These are phyloP conservation scores for Dothideomycetes sp. DNA, from an alignment of 2,329 filamentous ascomycete species.

Conservation along the genomic window DNA sequence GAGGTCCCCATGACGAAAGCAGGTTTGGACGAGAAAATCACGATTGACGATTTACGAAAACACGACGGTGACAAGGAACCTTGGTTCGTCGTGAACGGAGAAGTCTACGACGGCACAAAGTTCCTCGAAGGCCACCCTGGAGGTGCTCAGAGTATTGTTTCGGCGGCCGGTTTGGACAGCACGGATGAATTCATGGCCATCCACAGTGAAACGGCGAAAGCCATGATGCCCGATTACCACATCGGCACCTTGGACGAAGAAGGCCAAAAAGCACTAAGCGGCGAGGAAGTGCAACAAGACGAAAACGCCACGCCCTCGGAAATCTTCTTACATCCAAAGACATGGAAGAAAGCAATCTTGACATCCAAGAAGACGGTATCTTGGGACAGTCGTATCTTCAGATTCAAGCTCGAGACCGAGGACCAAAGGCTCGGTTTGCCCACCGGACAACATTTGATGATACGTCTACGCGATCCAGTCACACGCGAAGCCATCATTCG, in stretches of 20 bases:
- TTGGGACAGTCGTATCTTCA: constrained; percentile 71
- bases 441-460: constrained; percentile 78
- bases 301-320: constrained; percentile 36
- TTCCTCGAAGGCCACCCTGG: constrained; percentile 80
- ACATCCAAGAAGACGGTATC: constrained; percentile 61
- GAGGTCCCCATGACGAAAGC: constrained; percentile 73
- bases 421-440: constrained; percentile 66
- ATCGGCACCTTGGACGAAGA: constrained; percentile 64
- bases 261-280: constrained; percentile 44
- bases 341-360: constrained; percentile 66
- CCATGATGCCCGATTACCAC: constrained; percentile 80
- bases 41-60: constrained; percentile 60
- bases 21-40: constrained; percentile 53
- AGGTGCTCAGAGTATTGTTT: constrained; percentile 74
- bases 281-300: constrained; percentile 34
- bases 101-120: constrained; percentile 77
- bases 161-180: constrained; percentile 70
- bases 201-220: constrained; percentile 84
- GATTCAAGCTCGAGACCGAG: constrained; percentile 64
- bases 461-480: constrained; percentile 65
- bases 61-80: constrained; percentile 58
- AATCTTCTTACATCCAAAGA: constrained; percentile 61
- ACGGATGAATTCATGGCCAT: constrained; percentile 89
- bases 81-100: constrained; percentile 82
- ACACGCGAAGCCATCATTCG: constrained; percentile 68